Conservation (phyloP, 83 land plant species). For the Picea abies region DNA sequence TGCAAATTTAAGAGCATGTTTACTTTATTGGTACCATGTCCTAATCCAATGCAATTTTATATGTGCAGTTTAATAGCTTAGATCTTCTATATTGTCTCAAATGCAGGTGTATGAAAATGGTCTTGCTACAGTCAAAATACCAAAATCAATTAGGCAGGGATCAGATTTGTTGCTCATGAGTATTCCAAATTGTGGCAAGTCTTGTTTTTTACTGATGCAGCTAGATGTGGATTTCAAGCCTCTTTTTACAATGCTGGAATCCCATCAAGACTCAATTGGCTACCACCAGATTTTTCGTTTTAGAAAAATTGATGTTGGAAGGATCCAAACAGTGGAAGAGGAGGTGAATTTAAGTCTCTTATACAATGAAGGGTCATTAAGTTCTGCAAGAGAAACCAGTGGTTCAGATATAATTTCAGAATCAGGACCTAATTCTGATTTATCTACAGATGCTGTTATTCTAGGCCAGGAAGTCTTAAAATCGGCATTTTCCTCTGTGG, state of each 20-base stretch:
- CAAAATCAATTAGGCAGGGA: slow-evolving; percentile 48
- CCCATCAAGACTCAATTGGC: slow-evolving; percentile 32
- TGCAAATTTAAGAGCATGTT: neutral
- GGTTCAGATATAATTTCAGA: slow-evolving; percentile 27
- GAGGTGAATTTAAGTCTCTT: slow-evolving; percentile 72
- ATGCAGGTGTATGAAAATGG: slow-evolving; percentile 79
- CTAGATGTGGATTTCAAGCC: slow-evolving; percentile 85
- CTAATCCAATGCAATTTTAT: neutral
- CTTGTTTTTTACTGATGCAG: slow-evolving; percentile 77
- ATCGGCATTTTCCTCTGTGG: slow-evolving; percentile 61
- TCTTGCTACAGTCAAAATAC: slow-evolving; percentile 33
- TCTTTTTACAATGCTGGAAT: slow-evolving; percentile 62
- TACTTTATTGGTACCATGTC: neutral
- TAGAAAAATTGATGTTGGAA: slow-evolving; percentile 67
- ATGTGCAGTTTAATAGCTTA: neutral
- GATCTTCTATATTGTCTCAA: neutral
- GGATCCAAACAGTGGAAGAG: slow-evolving; percentile 63
- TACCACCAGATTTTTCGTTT: slow-evolving; percentile 44
- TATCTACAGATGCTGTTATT: slow-evolving; percentile 18
- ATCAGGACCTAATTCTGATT: slow-evolving; percentile 36
- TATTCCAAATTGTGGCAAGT: slow-evolving; percentile 78
- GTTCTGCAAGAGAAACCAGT: slow-evolving; percentile 11
- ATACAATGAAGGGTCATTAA: slow-evolving; percentile 33
- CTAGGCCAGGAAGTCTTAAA: slow-evolving; percentile 9
- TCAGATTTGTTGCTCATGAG: slow-evolving; percentile 76